A percentile compares a stretch with the other conserved stretches of the same genome.
Conservation (phyloP, 2,329 filamentous ascomycete genomes). For the Calonectria naviculata region DNA sequence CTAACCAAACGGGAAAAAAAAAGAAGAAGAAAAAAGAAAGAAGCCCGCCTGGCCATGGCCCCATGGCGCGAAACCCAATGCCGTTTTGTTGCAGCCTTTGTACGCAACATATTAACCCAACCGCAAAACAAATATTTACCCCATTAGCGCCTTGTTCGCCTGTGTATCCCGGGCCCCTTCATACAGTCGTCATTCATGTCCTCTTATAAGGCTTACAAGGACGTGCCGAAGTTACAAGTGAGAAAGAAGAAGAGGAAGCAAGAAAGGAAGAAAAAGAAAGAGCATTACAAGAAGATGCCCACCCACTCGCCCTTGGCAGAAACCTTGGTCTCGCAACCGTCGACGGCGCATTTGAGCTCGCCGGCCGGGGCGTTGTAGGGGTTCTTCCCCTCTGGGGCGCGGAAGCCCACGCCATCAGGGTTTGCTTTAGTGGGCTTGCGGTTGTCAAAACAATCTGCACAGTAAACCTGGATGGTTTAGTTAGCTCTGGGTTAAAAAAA, state of each 20-base stretch:
- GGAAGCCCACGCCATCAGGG: conserved; percentile 52
- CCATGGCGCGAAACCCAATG: neutral
- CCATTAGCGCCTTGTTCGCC: neutral
- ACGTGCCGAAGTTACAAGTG: no score
- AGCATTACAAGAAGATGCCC: conserved; percentile 65
- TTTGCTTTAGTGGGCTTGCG: conserved; percentile 54
- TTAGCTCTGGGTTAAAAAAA: conserved; percentile 7
- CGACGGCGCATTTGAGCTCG: conserved; percentile 66
- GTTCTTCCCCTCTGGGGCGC: conserved; percentile 42
- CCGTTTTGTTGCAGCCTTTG: neutral
- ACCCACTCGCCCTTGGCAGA: conserved; percentile 68
- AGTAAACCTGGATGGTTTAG: conserved; percentile 64
- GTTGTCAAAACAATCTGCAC: conserved; percentile 69
- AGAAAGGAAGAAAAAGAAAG: neutral
- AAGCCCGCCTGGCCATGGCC: neutral
- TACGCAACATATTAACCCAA: neutral
- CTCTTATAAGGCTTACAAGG: neutral
- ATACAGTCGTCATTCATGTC: neutral
- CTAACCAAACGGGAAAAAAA: neutral
- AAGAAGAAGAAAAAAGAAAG: neutral
- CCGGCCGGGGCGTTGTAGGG: conserved; percentile 28
- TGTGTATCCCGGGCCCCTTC: neutral
- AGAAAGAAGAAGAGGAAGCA: neutral
- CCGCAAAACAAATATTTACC: neutral
- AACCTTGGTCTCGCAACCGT: conserved; percentile 66